phyloP scores from a whole-genome alignment of 306 rosid species.

The Rosa multiflora region DNA sequence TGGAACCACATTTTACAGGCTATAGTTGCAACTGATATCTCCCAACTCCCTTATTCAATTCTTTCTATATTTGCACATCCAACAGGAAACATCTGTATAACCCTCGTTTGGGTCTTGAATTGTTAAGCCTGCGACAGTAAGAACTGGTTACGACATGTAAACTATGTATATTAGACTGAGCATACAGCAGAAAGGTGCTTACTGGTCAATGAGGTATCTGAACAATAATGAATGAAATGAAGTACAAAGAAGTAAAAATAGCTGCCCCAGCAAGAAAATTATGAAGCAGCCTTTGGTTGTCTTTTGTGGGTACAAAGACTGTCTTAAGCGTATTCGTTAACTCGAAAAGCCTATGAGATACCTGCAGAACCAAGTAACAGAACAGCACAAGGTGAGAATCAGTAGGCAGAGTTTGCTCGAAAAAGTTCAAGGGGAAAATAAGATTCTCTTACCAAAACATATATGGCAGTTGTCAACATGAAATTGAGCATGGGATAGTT shows the following conservation, averaged over 20 bases:
- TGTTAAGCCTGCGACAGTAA: slow-evolving; percentile 46
- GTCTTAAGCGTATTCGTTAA: slow-evolving; percentile 81
- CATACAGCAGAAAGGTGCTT: slow-evolving; percentile 25
- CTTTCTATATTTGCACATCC: slow-evolving; percentile 37
- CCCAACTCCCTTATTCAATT: slow-evolving; percentile 42
- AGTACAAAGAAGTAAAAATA: slow-evolving; percentile 60
- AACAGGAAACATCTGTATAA: slow-evolving; percentile 39
- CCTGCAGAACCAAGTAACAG: slow-evolving; percentile 51
- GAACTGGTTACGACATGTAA: background rate
- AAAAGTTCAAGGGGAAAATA: slow-evolving; percentile 20
- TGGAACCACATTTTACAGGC: slow-evolving; percentile 34
- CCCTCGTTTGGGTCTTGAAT: slow-evolving; percentile 30
- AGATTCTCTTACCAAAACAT: slow-evolving; percentile 60
- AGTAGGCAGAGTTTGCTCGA: slow-evolving; percentile 18
- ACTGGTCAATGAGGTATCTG: slow-evolving; percentile 65
- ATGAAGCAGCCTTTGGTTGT: slow-evolving; percentile 73
- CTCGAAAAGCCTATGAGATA: slow-evolving; percentile 89
- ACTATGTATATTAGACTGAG: background rate
- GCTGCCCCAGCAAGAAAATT: slow-evolving; percentile 69
- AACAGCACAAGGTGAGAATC: slow-evolving; percentile 20
- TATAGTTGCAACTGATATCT: slow-evolving; percentile 30
- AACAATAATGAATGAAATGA: slow-evolving; percentile 57
- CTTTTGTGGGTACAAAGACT: slow-evolving; percentile 82
- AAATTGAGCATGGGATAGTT: slow-evolving; percentile 92
- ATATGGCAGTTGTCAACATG: slow-evolving; percentile 89